Base-by-base conservation (phyloP, 1,139 yeast genomes). In the Debaryomyces udenii region DNA sequence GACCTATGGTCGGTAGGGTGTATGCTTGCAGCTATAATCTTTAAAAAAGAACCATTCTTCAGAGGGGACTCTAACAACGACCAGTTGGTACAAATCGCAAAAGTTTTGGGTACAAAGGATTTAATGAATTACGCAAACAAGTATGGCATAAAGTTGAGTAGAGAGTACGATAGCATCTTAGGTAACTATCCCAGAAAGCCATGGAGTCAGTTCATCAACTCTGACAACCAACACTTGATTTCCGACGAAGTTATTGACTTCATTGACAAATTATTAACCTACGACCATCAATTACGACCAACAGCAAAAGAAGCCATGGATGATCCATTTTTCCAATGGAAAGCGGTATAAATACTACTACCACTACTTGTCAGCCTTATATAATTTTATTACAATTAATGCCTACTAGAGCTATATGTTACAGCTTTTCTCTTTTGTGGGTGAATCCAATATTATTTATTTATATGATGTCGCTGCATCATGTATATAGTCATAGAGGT, bases 1-100 rank as follows among this genome's bases (percentile, higher is more conserved):
- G 94, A 86, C 62, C 66, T 86, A 42, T 86, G 94, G 94, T 82
- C 89, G 3, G 86, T 83, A 36, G 94, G 94, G 9, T 86, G 91
- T 46, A 86, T 84, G 77, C 60, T 86, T 40, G 93, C 91, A 1
- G 86, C 90, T 2, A 84, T 86, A 31, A 74, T 85, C 27, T 85
- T 86, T 64, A 82, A 81, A 52, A 81, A 78, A 53, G 94, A 86
- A 52, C 93, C 93, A 7, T 81, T 86, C 44, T 86, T 86, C 66
- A 79, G 86, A 48, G 94, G 94, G 6, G 83, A 82, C 47, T 81
- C 89, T 13, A 86, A 86, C 57, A 83, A 84, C 30, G 93, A 86
- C 61, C 94, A 86, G 57, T 66, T 86, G 52, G 90, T 86, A 6
- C 89, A 85, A 59, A 86, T 86, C 48, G 88, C 86, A 9, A 78